These are phyloP conservation scores for Polytrichum commune DNA, from an alignment of 225 moss, liverwort and hornwort genomes.

Conservation along the genomic window DNA sequence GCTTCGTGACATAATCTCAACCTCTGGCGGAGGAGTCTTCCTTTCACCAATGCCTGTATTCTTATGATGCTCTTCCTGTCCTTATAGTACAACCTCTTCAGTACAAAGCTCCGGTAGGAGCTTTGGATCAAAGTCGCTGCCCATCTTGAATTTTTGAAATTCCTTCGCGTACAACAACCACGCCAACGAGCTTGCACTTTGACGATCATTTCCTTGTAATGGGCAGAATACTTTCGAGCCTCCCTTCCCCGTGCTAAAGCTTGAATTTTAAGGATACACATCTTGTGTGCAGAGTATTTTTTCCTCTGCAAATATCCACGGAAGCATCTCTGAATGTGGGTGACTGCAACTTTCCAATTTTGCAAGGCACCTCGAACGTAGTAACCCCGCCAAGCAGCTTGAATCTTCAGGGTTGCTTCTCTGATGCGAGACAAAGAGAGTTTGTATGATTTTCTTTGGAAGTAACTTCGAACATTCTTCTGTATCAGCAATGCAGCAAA, in stretches of 20 bases:
- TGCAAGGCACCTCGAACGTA: conserved; percentile 15
- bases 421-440: conserved; percentile 3
- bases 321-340: conserved; percentile 19
- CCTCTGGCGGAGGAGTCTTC: background rate
- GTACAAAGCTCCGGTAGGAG: conserved; percentile 24
- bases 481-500: conserved; percentile 32
- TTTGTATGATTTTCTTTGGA: conserved; percentile 21
- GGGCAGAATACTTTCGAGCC: background rate
- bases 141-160: conserved; percentile 9
- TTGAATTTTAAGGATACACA: conserved; percentile 8
- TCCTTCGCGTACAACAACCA: conserved; percentile 6
- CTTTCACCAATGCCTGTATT: conserved; percentile 19
- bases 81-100: conserved; percentile 28
- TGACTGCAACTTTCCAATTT: conserved; percentile 17
- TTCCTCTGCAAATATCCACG: conserved; percentile 5
- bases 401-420: conserved; percentile 15
- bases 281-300: background rate
- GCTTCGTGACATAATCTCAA: background rate
- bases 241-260: conserved; percentile 13
- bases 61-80: conserved; percentile 18
- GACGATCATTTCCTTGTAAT: background rate
- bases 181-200: conserved; percentile 6
- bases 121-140: conserved; percentile 44
- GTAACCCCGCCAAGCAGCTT: conserved; percentile 33
- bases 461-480: conserved; percentile 34